Percentiles rank a stretch among this genome's conserved stretches.
These are phyloP conservation scores for Ceratobasidium sp. DNA, from an alignment of 1,284 basidiomycete species.

Conservation along the genomic window DNA sequence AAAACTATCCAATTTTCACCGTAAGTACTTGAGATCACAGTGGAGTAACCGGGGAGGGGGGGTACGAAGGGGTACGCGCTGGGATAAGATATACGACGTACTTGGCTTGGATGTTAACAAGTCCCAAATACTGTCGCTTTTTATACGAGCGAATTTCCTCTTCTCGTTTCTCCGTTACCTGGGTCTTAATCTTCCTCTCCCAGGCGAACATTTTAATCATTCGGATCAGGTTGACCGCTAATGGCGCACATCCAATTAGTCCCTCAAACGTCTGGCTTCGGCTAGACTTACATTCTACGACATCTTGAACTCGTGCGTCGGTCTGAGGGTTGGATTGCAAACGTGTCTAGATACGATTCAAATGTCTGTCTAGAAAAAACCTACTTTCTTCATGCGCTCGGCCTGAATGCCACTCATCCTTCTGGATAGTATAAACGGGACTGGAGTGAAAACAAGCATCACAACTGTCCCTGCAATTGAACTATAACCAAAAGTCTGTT, in stretches of 20 bases:
- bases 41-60: too few relatives aligned
- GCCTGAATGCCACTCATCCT: conserved; percentile 51
- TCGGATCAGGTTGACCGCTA: conserved; percentile 50
- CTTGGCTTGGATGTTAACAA: conserved; percentile 60
- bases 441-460: conserved; percentile 40
- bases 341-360: not conserved
- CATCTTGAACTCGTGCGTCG: conserved; percentile 48
- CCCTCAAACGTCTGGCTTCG: not conserved
- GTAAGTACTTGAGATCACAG: not conserved
- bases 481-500: not conserved
- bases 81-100: conserved; percentile 49
- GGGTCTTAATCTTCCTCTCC: conserved; percentile 46
- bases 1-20: not conserved
- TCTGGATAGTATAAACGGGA: conserved; percentile 35
- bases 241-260: not conserved
- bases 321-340: conserved; percentile 40
- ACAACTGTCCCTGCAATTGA: conserved; percentile 46
- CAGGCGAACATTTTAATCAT: conserved; percentile 51
- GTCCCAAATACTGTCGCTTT: conserved; percentile 61
- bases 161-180: conserved; percentile 46
- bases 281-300: conserved; percentile 48
- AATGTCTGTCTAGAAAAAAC: not conserved
- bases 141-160: conserved; percentile 57
- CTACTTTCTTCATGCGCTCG: conserved; percentile 54
- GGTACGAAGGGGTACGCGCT: too few relatives aligned